phyloP scores from a whole-genome alignment of 2,329 filamentous ascomycete genomes.

The Ploettnerulaceae sp. region DNA sequence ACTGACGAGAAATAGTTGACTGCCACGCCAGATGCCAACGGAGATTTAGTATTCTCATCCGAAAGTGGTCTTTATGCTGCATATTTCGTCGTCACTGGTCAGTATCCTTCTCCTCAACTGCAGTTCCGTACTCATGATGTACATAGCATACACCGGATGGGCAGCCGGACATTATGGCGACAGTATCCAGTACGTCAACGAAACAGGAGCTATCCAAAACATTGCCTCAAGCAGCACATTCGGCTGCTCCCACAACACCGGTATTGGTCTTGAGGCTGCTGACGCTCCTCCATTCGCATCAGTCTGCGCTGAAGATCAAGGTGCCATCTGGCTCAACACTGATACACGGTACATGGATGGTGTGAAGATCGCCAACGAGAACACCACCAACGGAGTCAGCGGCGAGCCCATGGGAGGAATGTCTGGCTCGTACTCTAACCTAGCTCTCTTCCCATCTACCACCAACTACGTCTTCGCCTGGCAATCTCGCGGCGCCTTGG shows the following conservation, averaged over 20 bases:
- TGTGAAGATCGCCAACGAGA: conserved; percentile 58
- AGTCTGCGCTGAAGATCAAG: conserved; percentile 58
- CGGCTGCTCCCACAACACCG: conserved; percentile 62
- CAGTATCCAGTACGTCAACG: conserved; percentile 46
- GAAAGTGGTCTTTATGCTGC: conserved; percentile 52
- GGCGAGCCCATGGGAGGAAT: conserved; percentile 57
- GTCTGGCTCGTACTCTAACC: conserved; percentile 55
- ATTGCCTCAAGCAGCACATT: conserved; percentile 50
- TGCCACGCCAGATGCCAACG: conserved; percentile 55
- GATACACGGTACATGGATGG: conserved; percentile 53
- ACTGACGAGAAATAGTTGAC: conserved; percentile 37
- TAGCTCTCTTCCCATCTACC: conserved; percentile 48
- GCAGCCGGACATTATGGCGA: conserved; percentile 56
- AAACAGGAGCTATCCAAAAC: conserved; percentile 44
- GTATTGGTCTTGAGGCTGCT: conserved; percentile 57
- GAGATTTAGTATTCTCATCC: conserved; percentile 56
- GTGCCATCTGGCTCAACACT: conserved; percentile 60
- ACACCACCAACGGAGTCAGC: conserved; percentile 53
- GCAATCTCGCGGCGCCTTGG: conserved; percentile 54
- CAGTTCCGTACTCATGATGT: neutral
- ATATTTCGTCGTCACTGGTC: conserved; percentile 55
- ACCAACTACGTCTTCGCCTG: conserved; percentile 56
- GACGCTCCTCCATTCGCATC: conserved; percentile 53
- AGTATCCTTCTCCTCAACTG: neutral
- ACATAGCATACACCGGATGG: conserved; percentile 44